Evolutionary conservation across 257 asterid genomes (phyloP), one percentile per base, ranked within the genome.

Genomic region (Striga asiatica): DNA sequence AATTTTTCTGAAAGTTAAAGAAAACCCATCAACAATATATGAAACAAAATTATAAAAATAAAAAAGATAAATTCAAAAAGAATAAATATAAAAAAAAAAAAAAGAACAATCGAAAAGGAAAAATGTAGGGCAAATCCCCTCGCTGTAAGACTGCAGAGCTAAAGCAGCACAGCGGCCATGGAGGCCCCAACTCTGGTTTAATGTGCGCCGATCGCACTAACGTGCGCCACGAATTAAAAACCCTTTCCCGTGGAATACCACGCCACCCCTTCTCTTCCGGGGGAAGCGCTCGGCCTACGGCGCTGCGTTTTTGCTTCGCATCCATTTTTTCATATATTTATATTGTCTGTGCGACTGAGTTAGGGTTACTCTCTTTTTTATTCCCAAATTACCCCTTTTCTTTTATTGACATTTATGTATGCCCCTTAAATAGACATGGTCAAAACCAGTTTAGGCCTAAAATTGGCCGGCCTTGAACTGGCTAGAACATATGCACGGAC

Each of bases 281-380:
- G 84, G 84, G 68, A 72, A 76, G 94, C 80, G 83, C 93, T 78
- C 83, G 85, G 93, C 85, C 89, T 78, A 73, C 74, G 93, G 84
- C 88, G 76, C 74, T 60, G 41, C 2, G n/a, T n/a, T n/a, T 71
- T 28, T 27, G 38, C 9, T 38, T 13, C 18, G 13, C 16, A 24
- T 3, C 12, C 28, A 1, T 18, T 13, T 18, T 12, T 23, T 1
- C 35, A 19, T 16, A 0, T 23, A 2, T n/a, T 42, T 65, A 32
- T 61, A 60, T 63, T 60, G n/a, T n/a, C n/a, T n/a, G n/a, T 22
- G n/a, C 32, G 6, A 37, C 39, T 5, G 23, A 1, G 7, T 14
- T 60, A 20, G 54, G 50, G 37, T 23, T 23, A 11, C 22, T 17
- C 31, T 42, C 48, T 58, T 52, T 1, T 19, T n/a, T 4, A n/a